Conservation (phyloP, 2,329 filamentous ascomycete genomes). For the Ustulina deusta region DNA sequence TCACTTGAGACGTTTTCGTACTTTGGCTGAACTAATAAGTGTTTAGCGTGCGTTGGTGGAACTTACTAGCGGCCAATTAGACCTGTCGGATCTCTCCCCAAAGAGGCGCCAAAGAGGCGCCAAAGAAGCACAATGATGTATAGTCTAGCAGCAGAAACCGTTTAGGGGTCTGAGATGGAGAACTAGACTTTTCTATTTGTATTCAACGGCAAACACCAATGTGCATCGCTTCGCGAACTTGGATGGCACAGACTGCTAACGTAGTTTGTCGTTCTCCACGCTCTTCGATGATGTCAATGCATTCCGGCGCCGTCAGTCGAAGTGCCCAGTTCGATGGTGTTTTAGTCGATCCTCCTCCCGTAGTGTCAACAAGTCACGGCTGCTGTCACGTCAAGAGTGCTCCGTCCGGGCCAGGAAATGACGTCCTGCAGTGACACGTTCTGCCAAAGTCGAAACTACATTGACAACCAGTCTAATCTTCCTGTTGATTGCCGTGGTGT, state of each 20-base stretch:
- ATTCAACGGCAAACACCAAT: constrained; percentile 2
- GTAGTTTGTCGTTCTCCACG: neutral
- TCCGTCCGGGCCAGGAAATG: no score
- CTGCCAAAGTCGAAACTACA: no score
- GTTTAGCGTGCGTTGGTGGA: constrained; percentile 1
- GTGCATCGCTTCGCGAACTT: constrained; percentile 6
- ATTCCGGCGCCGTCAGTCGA: neutral
- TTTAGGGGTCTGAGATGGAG: neutral
- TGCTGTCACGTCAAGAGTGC: no score
- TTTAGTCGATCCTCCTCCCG: constrained; percentile 6
- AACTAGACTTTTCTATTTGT: neutral
- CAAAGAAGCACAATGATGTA: no score
- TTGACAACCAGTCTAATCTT: no score
- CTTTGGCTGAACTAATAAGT: constrained; percentile 15
- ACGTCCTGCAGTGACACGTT: no score
- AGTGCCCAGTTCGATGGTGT: neutral
- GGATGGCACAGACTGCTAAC: neutral
- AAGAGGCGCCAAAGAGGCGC: constrained; percentile 13
- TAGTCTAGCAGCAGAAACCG: neutral
- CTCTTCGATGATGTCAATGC: constrained; percentile 32
- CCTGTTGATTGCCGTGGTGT: no score
- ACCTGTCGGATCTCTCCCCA: neutral
- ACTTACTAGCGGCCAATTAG: constrained; percentile 24
- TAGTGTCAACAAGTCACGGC: neutral
- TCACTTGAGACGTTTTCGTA: constrained; percentile 14